A percentile compares a stretch with the other conserved stretches of the same genome.
These are phyloP conservation scores for Penicillium mononematosum DNA, from an alignment of 495 filamentous ascomycete species.

Conservation along the genomic window DNA sequence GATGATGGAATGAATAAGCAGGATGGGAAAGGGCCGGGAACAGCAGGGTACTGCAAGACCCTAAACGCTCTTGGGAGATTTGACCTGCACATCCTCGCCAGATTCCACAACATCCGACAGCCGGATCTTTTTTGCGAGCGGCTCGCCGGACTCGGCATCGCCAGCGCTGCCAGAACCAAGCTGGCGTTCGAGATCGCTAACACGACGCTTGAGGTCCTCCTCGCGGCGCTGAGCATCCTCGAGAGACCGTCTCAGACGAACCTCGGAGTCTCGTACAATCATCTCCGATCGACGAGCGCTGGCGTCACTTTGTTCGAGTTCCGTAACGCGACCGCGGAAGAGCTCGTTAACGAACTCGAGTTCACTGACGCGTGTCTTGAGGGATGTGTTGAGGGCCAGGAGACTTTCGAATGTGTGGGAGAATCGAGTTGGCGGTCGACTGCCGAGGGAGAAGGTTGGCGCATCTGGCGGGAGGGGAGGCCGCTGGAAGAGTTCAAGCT, in stretches of 20 bases:
- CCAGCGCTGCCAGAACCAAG: constrained; percentile 26
- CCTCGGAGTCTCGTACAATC: constrained; percentile 57
- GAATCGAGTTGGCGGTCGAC: constrained; percentile 74
- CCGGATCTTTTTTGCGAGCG: constrained; percentile 46
- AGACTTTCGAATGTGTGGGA: constrained; percentile 76
- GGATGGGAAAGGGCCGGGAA: not conserved
- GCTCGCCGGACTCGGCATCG: constrained; percentile 39
- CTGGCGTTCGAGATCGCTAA: constrained; percentile 77
- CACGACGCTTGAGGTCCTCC: constrained; percentile 74
- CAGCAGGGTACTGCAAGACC: not conserved
- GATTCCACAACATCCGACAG: constrained; percentile 47
- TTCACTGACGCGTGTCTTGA: constrained; percentile 90
- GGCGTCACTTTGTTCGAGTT: constrained; percentile 78
- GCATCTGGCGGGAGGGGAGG: constrained; percentile 50
- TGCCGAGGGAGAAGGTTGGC: constrained; percentile 70
- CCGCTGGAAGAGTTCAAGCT: constrained; percentile 61
- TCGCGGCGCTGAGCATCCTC: constrained; percentile 75
- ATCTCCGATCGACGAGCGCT: constrained; percentile 61
- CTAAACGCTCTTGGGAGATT: constrained; percentile 43
- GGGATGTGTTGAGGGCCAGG: constrained; percentile 68
- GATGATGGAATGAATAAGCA: not conserved
- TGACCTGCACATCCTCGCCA: constrained; percentile 31
- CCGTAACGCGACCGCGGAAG: constrained; percentile 81
- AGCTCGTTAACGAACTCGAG: constrained; percentile 95
- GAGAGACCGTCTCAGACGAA: constrained; percentile 62